These are phyloP conservation scores for Naegleria lovaniensis DNA, from an alignment of 208 protist genomes.

Conservation along the genomic window DNA sequence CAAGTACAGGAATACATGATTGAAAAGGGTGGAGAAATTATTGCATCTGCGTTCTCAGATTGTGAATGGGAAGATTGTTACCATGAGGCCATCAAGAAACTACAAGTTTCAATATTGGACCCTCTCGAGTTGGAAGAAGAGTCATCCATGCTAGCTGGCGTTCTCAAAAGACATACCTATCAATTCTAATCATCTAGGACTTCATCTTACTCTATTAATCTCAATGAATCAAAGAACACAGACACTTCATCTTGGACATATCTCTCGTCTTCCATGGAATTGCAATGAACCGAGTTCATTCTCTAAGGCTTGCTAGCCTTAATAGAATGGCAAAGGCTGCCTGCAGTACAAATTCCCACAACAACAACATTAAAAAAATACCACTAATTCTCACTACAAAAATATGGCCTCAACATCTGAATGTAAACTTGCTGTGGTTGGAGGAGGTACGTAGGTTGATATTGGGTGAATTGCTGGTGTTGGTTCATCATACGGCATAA, in stretches of 20 bases:
- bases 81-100: neutral
- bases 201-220: neutral
- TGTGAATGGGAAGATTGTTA: neutral
- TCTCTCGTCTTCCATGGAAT: neutral
- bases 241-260: neutral
- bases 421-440: neutral
- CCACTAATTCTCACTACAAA: neutral
- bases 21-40: neutral
- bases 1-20: neutral
- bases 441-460: neutral
- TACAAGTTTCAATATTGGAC: neutral
- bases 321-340: neutral
- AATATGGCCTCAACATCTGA: neutral
- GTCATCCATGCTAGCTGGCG: neutral
- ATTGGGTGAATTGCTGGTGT: neutral
- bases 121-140: neutral
- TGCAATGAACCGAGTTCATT: neutral
- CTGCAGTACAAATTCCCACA: neutral
- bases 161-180: neutral
- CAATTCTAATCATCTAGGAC: too few species aligned
- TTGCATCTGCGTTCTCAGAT: neutral
- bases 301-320: neutral
- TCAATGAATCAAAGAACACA: neutral
- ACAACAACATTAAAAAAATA: slow-evolving; percentile 4
- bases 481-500: neutral